These are phyloP conservation scores for Boletus edulis DNA, from an alignment of 768 basidiomycete genomes.

Conservation along the genomic window DNA sequence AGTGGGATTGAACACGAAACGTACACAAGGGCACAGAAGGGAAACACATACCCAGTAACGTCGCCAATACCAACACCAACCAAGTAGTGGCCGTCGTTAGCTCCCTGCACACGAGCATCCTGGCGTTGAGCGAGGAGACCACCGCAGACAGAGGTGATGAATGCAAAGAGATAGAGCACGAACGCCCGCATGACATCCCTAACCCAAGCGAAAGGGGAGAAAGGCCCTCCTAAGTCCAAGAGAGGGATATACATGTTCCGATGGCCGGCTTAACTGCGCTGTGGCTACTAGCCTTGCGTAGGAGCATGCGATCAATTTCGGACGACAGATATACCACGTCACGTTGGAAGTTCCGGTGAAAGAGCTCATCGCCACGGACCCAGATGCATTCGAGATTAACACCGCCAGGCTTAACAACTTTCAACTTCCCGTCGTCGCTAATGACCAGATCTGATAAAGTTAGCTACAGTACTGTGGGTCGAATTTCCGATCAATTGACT, in stretches of 20 bases:
- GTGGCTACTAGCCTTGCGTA: too few relatives aligned
- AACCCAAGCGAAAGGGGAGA: conserved; percentile 22
- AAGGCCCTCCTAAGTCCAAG: conserved; percentile 12
- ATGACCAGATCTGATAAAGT: too few relatives aligned
- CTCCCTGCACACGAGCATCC: not conserved
- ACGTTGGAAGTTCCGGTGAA: too few relatives aligned
- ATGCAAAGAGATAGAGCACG: conserved; percentile 43
- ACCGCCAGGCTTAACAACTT: too few relatives aligned
- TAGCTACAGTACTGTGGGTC: too few relatives aligned
- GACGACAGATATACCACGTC: too few relatives aligned
- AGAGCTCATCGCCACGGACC: too few relatives aligned
- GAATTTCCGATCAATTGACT: too few relatives aligned
- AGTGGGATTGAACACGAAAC: not conserved
- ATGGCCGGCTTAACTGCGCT: too few relatives aligned
- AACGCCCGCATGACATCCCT: conserved; percentile 38
- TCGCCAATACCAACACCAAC: conserved; percentile 50
- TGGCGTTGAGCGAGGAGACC: conserved; percentile 22
- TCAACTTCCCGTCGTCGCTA: too few relatives aligned
- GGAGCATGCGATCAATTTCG: too few relatives aligned
- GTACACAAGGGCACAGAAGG: not conserved
- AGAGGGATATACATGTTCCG: conserved; percentile 22
- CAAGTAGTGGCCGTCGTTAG: conserved; percentile 20
- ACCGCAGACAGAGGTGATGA: conserved; percentile 35
- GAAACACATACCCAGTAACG: conserved; percentile 59
- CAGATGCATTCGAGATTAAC: too few relatives aligned